phyloP scores from a whole-genome alignment of 169 alveolate species.

The Neospora caninum region DNA sequence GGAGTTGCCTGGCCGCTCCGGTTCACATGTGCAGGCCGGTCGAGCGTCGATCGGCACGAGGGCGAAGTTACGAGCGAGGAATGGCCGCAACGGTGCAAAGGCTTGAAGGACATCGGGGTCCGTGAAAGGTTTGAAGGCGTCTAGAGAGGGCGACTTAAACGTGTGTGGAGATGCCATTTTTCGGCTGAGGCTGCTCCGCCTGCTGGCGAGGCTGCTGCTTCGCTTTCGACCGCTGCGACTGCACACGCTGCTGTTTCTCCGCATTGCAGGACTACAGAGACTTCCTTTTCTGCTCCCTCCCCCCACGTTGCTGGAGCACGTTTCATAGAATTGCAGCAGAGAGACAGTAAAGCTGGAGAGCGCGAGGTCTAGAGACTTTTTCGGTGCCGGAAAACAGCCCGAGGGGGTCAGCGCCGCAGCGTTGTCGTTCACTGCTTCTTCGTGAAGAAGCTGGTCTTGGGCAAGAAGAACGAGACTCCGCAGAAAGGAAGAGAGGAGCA shows the following conservation, averaged over 20 bases:
- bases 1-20: too few species aligned
- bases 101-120: not conserved
- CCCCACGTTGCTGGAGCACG: slow-evolving; percentile 14
- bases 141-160: not conserved
- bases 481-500: slow-evolving; percentile 20
- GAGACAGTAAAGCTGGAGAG: not conserved
- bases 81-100: slow-evolving; percentile 16
- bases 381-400: not conserved
- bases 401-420: not conserved
- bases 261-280: too few species aligned
- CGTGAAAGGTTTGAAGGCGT: not conserved
- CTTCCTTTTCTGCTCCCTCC: too few species aligned
- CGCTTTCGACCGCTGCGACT: not conserved
- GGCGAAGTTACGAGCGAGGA: not conserved
- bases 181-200: slow-evolving; percentile 40
- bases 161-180: slow-evolving; percentile 17
- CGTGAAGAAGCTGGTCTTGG: not conserved
- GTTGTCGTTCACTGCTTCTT: not conserved
- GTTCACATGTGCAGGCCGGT: too few species aligned
- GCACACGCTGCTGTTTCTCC: not conserved
- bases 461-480: slow-evolving; percentile 15
- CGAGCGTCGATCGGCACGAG: not conserved
- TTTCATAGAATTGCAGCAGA: slow-evolving; percentile 27
- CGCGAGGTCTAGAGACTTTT: not conserved
- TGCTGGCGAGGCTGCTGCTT: slow-evolving; percentile 2